phyloP scores from a whole-genome alignment of 805 yeast genomes.

The Schizosaccharomyces osmophilus region DNA sequence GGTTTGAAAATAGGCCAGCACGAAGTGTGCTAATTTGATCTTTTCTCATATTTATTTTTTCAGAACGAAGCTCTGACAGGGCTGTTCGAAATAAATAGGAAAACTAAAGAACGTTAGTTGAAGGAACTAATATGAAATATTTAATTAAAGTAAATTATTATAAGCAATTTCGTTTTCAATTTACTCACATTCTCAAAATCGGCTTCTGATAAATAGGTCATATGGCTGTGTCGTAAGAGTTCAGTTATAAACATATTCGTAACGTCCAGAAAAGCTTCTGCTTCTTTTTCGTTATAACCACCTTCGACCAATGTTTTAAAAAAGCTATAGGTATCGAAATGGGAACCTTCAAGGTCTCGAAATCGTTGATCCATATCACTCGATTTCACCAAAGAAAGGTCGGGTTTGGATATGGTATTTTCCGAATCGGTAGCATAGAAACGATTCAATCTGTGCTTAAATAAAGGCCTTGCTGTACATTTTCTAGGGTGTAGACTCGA shows the following conservation, averaged over 20 bases:
- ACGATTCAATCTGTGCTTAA: neutral
- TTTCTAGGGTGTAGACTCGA: too few species aligned
- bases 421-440: neutral
- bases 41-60: neutral
- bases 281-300: neutral
- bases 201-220: neutral
- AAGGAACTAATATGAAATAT: too few species aligned
- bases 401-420: neutral
- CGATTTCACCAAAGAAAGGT: neutral
- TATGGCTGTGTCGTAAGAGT: neutral
- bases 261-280: neutral
- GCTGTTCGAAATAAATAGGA: neutral
- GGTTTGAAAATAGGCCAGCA: neutral
- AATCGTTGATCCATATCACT: neutral
- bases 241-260: neutral
- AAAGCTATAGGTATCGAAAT: conserved; percentile 13
- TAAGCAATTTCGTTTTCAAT: neutral
- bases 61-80: neutral
- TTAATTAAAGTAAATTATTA: too few species aligned
- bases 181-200: neutral
- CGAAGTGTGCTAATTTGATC: neutral
- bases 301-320: neutral
- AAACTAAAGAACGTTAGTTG: neutral
- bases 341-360: neutral
- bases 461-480: too few species aligned